These are phyloP conservation scores for Tylopilus sp. DNA, from an alignment of 768 basidiomycete genomes.

Conservation along the genomic window DNA sequence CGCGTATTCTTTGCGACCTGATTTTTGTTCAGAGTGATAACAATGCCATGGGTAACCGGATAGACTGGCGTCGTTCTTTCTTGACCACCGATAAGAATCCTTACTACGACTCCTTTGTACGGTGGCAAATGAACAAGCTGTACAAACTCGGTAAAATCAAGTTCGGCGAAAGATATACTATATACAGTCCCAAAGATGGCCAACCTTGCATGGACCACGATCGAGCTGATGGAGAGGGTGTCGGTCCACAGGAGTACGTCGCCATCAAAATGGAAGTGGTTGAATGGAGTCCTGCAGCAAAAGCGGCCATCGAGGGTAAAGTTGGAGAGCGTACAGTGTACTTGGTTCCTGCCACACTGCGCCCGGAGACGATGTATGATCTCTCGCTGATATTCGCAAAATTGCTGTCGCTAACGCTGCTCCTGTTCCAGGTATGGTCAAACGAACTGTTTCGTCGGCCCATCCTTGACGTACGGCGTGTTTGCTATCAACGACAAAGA, in stretches of 20 bases:
- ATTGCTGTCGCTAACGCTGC: neutral
- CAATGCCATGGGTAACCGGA: conserved; percentile 84
- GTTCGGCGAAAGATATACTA: conserved; percentile 97
- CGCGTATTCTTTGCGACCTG: neutral
- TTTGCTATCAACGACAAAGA: conserved; percentile 86
- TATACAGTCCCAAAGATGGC: conserved; percentile 97
- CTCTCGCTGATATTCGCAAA: conserved; percentile 3
- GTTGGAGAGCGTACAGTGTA: conserved; percentile 79
- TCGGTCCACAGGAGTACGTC: conserved; percentile 95
- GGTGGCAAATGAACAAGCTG: conserved; percentile 97
- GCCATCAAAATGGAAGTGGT: conserved; percentile 91
- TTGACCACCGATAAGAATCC: conserved; percentile 94
- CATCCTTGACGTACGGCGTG: conserved; percentile 86
- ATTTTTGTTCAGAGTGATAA: conserved; percentile 54
- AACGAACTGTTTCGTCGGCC: conserved; percentile 96
- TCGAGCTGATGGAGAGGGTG: conserved; percentile 88
- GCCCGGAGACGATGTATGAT: conserved; percentile 92
- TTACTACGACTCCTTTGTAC: conserved; percentile 94
- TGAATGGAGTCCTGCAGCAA: conserved; percentile 74
- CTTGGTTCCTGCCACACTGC: conserved; percentile 92
- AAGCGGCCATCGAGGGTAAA: conserved; percentile 58
- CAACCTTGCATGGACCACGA: conserved; percentile 99
- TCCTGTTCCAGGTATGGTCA: conserved; percentile 77
- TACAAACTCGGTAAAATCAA: conserved; percentile 88
- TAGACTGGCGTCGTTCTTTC: conserved; percentile 96